Evolutionary conservation across 1,284 basidiomycete genomes (phyloP), one percentile per base, ranked within the genome.

Genomic region (Schizophyllum commune): DNA sequence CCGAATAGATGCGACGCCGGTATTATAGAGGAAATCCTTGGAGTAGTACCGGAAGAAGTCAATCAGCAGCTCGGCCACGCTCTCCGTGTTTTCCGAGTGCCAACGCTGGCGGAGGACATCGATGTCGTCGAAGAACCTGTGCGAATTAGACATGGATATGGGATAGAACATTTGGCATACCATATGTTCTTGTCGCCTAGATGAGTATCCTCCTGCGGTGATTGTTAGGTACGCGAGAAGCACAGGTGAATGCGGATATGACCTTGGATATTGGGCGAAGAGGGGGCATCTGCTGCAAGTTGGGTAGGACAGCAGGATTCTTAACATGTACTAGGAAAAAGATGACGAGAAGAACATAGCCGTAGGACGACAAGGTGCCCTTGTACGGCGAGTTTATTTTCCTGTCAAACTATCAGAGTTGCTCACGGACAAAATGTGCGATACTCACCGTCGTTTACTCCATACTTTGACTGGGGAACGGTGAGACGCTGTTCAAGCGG

Each of bases 381-480:
- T 92, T 89, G 75, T 98, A 99, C 19, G 96, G 95, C 62, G 94
- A 97, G 74, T 99, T 98, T 75, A 99, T 97, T 84, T 97, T 96
- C 76, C 92, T 92, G 68, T 22, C 5, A 2, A 11, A 58, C 20
- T 19, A 58, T 52, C 21, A 63, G 56, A 63, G 19, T 19, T 55
- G 56, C 20, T 58, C 32, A 53, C 22, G 32, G 51, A 55, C 17
- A 57, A n/a, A 19, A 33, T 4, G 20, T 21, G 19, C 53, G 53
- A 55, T 7, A 70, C 79, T 58, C 59, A 89, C 90, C 93, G 84
- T 72, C 96, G 83, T 79, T 99, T 99, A 70, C 94, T 94, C 96
- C 96, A 99, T 34, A 99, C 94, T 81, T 99, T 99, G 71, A 99
- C 94, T 96, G 67, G 57, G 59, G 47, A 62, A 56, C 20, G 64